These are phyloP conservation scores for Boletus rufocinnamomeus DNA, from an alignment of 768 basidiomycete species.

Conservation along the genomic window DNA sequence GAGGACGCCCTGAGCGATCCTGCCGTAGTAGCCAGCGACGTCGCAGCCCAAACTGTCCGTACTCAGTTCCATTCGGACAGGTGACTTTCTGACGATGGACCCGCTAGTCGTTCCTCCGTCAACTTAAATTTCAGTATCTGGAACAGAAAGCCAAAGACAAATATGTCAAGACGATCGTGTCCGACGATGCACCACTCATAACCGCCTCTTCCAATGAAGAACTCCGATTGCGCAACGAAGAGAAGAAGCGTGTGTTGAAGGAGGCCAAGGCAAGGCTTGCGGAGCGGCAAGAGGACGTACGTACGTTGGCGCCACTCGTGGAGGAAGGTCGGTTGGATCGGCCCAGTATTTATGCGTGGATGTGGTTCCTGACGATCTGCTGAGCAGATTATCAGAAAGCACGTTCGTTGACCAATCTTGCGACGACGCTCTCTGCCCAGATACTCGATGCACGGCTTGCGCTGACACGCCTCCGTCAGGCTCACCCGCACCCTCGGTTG, in stretches of 20 bases:
- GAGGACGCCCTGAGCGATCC: slow-evolving; percentile 49
- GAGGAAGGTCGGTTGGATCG: slow-evolving; percentile 55
- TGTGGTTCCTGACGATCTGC: not conserved
- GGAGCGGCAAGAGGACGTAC: slow-evolving; percentile 63
- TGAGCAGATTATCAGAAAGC: slow-evolving; percentile 60
- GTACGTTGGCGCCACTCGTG: slow-evolving; percentile 63
- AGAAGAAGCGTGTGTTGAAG: slow-evolving; percentile 72
- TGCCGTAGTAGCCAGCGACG: slow-evolving; percentile 55
- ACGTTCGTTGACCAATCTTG: slow-evolving; percentile 52
- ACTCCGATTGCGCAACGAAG: slow-evolving; percentile 57
- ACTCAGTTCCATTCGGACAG: not conserved
- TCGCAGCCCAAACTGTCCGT: slow-evolving; percentile 63
- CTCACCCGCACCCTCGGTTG: slow-evolving; percentile 76
- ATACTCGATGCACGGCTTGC: slow-evolving; percentile 83
- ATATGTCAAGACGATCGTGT: slow-evolving; percentile 84
- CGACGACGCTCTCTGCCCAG: slow-evolving; percentile 64
- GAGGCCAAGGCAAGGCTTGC: slow-evolving; percentile 61
- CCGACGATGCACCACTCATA: slow-evolving; percentile 80
- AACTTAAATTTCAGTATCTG: slow-evolving; percentile 86
- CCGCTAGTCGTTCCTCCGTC: slow-evolving; percentile 67
- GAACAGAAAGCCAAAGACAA: slow-evolving; percentile 91
- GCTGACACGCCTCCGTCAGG: slow-evolving; percentile 76
- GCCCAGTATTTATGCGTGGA: no score
- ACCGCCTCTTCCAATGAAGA: slow-evolving; percentile 79
- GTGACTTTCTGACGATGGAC: slow-evolving; percentile 5